A percentile compares a stretch with the other conserved stretches of the same genome.
Conservation (phyloP, 768 basidiomycete genomes). For the Leccinum barrowsii region DNA sequence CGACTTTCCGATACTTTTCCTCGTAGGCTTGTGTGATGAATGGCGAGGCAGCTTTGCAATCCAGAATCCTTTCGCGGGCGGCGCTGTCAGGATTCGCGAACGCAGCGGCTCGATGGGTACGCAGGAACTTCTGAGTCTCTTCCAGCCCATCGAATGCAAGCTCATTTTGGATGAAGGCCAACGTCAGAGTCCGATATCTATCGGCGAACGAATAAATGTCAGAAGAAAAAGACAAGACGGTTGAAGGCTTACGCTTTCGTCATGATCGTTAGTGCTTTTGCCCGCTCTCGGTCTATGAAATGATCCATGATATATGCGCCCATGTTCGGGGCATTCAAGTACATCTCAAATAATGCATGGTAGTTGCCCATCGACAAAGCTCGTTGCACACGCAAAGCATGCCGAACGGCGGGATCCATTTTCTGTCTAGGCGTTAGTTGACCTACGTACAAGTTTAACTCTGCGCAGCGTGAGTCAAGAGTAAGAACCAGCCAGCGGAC, state of each 20-base stretch:
- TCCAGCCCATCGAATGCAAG: conserved; percentile 76
- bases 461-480: conserved; percentile 37
- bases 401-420: conserved; percentile 70
- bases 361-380: conserved; percentile 93
- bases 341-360: conserved; percentile 85
- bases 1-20: conserved; percentile 80
- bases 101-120: conserved; percentile 60
- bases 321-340: conserved; percentile 88
- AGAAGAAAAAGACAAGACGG: background rate
- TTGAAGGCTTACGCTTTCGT: conserved; percentile 74
- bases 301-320: conserved; percentile 99
- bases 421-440: conserved; percentile 95
- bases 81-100: conserved; percentile 63
- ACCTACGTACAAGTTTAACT: conserved; percentile 95
- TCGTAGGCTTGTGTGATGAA: conserved; percentile 65
- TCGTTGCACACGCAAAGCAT: conserved; percentile 87
- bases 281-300: conserved; percentile 89
- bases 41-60: conserved; percentile 62
- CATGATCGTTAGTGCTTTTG: conserved; percentile 83
- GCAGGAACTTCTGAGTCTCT: conserved; percentile 66
- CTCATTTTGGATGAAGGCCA: conserved; percentile 73
- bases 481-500: background rate
- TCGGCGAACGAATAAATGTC: background rate
- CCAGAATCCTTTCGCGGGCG: conserved; percentile 62
- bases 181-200: conserved; percentile 81